Base-by-base conservation (phyloP, 2,329 filamentous ascomycete genomes). In the Cladosporium sp. region DNA sequence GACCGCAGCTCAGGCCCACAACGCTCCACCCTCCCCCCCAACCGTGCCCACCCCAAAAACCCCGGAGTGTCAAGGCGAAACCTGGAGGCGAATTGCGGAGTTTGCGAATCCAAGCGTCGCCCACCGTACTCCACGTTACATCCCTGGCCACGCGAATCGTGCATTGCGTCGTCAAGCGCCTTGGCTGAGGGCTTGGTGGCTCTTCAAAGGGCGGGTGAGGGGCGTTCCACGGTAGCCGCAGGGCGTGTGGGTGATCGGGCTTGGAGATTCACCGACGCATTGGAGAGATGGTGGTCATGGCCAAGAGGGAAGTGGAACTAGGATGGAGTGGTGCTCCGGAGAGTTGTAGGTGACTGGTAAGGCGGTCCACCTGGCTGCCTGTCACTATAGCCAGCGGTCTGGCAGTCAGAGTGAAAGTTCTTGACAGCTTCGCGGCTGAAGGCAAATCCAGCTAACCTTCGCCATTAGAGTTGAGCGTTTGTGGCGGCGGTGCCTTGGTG, bases 141-240 rank as follows among this genome's bases (percentile, higher is more conserved):
- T 63, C 61, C 60, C 37, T 7, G 56, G 14, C 37, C 37, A 28
- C 59, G 46, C 44, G 59, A 62, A 62, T 37, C 46, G 58, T 49
- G 40, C 40, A 50, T 61, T 33, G 59, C 21, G 59, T 62, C 44
- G 61, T 44, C 61, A 63, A 63, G 61, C 61, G 61, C 33, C 61
- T 63, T 63, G 61, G 61, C 61, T 63, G 21, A 44, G 18, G 50
- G 31, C 61, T 56, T 63, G 61, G 61, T 60, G 10, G 8, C 31
- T 60, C 26, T 50, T 50, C 59, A 52, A 18, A 52, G 6, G 16
- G 52, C 52, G 52, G 52, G 6, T 28, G 50, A 53, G 50, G 50
- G 50, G 35, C 18, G 21, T 28, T 12, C 21, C 49, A 11, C 11
- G 18, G n/a, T 50, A 23, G 49, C 26, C 49, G 49, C 21, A 14